Base-by-base conservation (phyloP, 805 yeast genomes). In the Cyberlindnera euphorbiae region DNA sequence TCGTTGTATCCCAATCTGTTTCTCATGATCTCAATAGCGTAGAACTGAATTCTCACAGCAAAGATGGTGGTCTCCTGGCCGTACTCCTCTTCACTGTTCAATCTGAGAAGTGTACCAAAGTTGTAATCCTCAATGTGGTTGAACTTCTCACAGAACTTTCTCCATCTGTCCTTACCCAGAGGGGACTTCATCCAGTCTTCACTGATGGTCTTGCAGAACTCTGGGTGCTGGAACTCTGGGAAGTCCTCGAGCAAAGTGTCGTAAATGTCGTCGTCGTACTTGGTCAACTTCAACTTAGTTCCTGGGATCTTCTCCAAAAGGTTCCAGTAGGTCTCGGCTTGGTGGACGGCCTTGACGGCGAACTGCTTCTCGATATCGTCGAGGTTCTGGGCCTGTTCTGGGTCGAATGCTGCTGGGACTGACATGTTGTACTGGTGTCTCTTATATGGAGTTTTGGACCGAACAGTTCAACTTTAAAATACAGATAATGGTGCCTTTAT, bases 331-430 rank as follows among this genome's bases (percentile, higher is more conserved):
- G 96, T 81, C 56, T 87, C 95, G 40, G 95, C 93, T 60, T 93
- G 97, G 62, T 76, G 79, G 13, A 93, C 98, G 5, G 97, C 98
- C 63, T 83, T 86, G 41, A 93, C 98, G 28, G 98, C 97, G 56
- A 93, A 93, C 67, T 93, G 97, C 72, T 79, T 87, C 64, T 93
- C 98, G 55, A 93, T 87, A 53, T 87, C 95, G 63, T 90, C 97
- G 52, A 86, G 70, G 67, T 93, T 93, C 44, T 93, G 96, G 30
- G 98, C 97, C 41, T 71, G 73, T 55, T 93, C 96, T 14, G 98
- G 89, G 53, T 82, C 75, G 57, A 87, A 86, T 13, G 46, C 28
- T 18, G 53, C 22, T 28, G 42, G 41, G 11, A 40, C n/a, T 17
- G 42, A 33, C 37, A 38, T 34, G 23, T 5, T n/a, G n/a, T n/a